phyloP scores from a whole-genome alignment of 129 eudicot genomes.

The Arctium lappa region DNA sequence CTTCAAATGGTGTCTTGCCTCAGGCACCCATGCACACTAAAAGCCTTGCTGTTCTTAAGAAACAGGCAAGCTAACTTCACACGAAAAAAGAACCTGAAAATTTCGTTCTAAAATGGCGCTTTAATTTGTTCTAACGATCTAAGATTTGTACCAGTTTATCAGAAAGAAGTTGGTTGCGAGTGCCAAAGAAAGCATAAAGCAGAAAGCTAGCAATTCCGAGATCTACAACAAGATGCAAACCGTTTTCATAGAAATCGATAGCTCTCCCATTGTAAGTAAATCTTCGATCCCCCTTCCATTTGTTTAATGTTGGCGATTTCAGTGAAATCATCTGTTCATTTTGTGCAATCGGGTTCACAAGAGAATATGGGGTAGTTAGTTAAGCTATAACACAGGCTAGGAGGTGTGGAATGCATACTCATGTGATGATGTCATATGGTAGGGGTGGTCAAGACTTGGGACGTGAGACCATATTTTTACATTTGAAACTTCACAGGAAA shows the following conservation, averaged over 20 bases:
- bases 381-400: neutral
- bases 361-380: neutral
- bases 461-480: too few species aligned
- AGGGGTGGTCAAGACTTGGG: too few species aligned
- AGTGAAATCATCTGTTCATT: neutral
- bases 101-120: neutral
- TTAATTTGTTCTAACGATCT: neutral
- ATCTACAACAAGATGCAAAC: constrained; percentile 52
- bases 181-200: constrained; percentile 49
- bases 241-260: constrained; percentile 46
- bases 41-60: constrained; percentile 52
- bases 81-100: neutral
- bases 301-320: neutral
- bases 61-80: constrained; percentile 24
- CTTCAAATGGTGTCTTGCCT: constrained; percentile 63
- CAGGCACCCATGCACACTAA: constrained; percentile 71
- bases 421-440: too few species aligned
- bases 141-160: constrained; percentile 36
- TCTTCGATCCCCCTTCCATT: neutral
- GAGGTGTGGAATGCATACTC: too few species aligned
- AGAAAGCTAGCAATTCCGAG: constrained; percentile 36
- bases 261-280: constrained; percentile 45
- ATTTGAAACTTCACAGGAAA: too few species aligned
- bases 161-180: constrained; percentile 37
- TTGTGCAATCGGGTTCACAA: neutral